Evolutionary conservation across 2,329 filamentous ascomycete genomes (phyloP).

Genomic region (Penicillium sp.): DNA sequence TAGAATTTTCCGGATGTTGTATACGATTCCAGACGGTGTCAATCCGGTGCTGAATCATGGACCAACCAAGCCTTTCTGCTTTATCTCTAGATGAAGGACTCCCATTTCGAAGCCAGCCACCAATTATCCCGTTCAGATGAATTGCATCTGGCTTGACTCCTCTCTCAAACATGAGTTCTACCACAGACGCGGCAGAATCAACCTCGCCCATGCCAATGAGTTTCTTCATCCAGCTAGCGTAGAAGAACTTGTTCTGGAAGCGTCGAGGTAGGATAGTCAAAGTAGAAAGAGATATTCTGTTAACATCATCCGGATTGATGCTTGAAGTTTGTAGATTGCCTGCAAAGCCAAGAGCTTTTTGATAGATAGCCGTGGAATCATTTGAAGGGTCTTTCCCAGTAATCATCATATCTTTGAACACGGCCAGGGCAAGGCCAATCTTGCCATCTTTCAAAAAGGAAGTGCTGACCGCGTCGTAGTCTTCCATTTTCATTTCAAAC

Average conservation of each 20-base stretch:
- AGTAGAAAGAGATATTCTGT: conserved; percentile 46
- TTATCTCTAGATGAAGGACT: conserved; percentile 52
- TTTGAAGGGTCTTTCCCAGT: conserved; percentile 47
- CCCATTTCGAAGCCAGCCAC: conserved; percentile 68
- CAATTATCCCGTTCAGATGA: conserved; percentile 78
- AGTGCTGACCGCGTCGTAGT: conserved; percentile 72
- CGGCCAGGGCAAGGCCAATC: conserved; percentile 64
- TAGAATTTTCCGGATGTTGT: conserved; percentile 19
- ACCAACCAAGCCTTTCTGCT: conserved; percentile 68
- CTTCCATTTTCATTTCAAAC: conserved; percentile 60
- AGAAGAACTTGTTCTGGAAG: conserved; percentile 72
- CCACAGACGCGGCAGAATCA: conserved; percentile 66
- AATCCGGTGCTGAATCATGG: conserved; percentile 69
- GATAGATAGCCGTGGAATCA: conserved; percentile 45
- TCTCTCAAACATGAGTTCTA: conserved; percentile 69
- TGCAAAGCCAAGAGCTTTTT: conserved; percentile 35
- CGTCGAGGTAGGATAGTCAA: conserved; percentile 51
- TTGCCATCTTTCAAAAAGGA: conserved; percentile 65
- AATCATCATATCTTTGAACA: conserved; percentile 89
- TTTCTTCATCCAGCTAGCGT: conserved; percentile 83
- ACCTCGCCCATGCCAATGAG: conserved; percentile 70
- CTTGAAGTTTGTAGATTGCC: conserved; percentile 40
- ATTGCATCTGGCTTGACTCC: conserved; percentile 66
- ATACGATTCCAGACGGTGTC: conserved; percentile 52
- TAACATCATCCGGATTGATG: conserved; percentile 42